Conservation (phyloP, 192 early-diverging fungal genomes). For the Linnemannia hyalina region DNA sequence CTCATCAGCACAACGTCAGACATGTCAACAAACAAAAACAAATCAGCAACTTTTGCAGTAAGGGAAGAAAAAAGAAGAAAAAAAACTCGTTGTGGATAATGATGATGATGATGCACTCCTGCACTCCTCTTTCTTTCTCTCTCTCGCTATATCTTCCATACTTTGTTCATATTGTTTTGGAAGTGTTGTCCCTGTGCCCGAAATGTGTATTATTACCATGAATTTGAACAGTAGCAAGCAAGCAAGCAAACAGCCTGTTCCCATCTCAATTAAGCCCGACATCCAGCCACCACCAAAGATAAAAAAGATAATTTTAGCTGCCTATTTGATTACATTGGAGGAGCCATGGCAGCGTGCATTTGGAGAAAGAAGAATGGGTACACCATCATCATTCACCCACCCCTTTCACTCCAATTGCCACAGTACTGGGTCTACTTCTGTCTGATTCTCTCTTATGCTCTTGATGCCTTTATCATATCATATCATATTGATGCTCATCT, state of each 20-base stretch:
- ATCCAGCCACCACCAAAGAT: not conserved
- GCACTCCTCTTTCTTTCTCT: not conserved
- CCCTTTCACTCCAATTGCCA: not conserved
- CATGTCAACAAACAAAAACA: not conserved
- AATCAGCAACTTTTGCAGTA: too few species aligned
- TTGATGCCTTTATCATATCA: not conserved
- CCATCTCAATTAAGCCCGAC: not conserved
- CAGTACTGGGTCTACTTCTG: not conserved
- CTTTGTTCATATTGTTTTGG: not conserved
- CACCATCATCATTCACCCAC: not conserved
- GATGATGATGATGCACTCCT: not conserved
- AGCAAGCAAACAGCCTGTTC: too few species aligned
- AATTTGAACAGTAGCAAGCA: not conserved
- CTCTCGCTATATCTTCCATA: not conserved
- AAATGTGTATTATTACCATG: not conserved
- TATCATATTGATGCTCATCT: constrained; percentile 4
- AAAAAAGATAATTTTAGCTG: constrained; percentile 11
- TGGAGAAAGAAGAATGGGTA: not conserved
- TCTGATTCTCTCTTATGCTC: not conserved
- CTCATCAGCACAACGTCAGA: not conserved
- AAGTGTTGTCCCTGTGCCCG: not conserved
- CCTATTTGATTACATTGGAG: not conserved
- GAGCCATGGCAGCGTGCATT: not conserved
- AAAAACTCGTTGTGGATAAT: not conserved
- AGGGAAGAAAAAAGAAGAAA: not conserved